Conservation (phyloP, 352 stramenopile species). For the Peronospora destructor region DNA sequence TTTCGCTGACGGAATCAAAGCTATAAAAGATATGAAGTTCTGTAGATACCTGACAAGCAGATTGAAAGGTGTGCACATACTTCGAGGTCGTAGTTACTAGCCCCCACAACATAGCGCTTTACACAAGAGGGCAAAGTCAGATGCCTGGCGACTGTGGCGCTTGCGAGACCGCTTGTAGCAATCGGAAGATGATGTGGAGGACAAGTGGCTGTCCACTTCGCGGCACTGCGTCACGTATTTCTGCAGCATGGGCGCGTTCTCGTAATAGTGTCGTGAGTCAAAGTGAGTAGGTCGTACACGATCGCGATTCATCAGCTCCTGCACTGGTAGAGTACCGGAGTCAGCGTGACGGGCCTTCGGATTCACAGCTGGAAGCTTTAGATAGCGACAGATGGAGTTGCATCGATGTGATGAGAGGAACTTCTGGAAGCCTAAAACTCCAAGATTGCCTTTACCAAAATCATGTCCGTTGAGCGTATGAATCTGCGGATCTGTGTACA, state of each 20-base stretch:
- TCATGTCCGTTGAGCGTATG: slow-evolving; percentile 82
- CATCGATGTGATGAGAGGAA: slow-evolving; percentile 84
- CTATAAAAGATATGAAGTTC: slow-evolving; percentile 11
- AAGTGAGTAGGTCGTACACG: slow-evolving; percentile 63
- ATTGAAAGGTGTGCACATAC: slow-evolving; percentile 2
- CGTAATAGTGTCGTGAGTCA: slow-evolving; percentile 84
- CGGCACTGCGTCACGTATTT: slow-evolving; percentile 78
- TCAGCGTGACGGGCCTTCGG: slow-evolving; percentile 72
- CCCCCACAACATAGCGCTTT: slow-evolving; percentile 23
- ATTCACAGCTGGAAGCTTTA: slow-evolving; percentile 77
- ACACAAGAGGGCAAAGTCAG: slow-evolving; percentile 19
- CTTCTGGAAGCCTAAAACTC: slow-evolving; percentile 77
- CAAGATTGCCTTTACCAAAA: slow-evolving; percentile 85
- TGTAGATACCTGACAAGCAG: slow-evolving; percentile 10
- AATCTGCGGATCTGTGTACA: slow-evolving; percentile 94
- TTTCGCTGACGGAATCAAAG: slow-evolving; percentile 20
- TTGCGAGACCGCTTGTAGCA: slow-evolving; percentile 20
- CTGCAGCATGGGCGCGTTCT: slow-evolving; percentile 79
- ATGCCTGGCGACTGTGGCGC: slow-evolving; percentile 6
- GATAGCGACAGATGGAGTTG: slow-evolving; percentile 84
- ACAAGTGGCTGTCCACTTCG: slow-evolving; percentile 29
- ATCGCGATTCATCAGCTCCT: slow-evolving; percentile 78
- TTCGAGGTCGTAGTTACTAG: slow-evolving; percentile 1
- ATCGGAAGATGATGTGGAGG: slow-evolving; percentile 27
- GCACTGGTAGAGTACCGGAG: slow-evolving; percentile 63